phyloP scores from a whole-genome alignment of 169 alveolate genomes.

The Theileria luwenshuni region DNA sequence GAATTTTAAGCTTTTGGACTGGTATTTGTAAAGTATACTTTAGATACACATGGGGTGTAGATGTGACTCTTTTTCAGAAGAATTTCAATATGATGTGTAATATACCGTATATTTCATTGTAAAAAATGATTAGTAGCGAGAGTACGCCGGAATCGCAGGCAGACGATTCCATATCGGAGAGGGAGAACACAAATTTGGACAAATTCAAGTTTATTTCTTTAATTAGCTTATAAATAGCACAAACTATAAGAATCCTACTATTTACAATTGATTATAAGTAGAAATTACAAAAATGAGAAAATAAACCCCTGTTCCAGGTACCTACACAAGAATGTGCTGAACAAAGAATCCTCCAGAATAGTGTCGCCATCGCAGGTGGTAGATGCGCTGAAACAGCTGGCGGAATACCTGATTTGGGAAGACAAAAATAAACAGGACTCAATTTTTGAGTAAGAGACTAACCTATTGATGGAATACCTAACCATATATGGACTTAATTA shows the following conservation, averaged over 20 bases:
- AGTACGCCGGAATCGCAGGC: background rate
- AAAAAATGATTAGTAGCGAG: background rate
- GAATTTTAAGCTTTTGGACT: no score
- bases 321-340: conserved; percentile 44
- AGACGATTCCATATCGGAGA: background rate
- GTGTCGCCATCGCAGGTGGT: conserved; percentile 53
- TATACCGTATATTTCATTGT: background rate
- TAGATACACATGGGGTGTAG: conserved; percentile 17
- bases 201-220: conserved; percentile 8
- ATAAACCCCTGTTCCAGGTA: conserved; percentile 19
- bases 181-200: background rate
- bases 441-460: conserved; percentile 49
- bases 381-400: conserved; percentile 60
- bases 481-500: no score
- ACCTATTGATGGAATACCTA: background rate
- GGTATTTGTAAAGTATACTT: background rate
- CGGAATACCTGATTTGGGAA: conserved; percentile 67
- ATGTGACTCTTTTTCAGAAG: background rate
- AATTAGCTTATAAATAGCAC: background rate
- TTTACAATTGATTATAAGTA: no score
- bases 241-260: no score
- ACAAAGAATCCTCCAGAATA: conserved; percentile 18
- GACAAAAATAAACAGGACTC: conserved; percentile 39
- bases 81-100: background rate
- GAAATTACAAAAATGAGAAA: no score